Base-by-base conservation (phyloP, 495 filamentous ascomycete species). In the Hypoxylon fuscum region DNA sequence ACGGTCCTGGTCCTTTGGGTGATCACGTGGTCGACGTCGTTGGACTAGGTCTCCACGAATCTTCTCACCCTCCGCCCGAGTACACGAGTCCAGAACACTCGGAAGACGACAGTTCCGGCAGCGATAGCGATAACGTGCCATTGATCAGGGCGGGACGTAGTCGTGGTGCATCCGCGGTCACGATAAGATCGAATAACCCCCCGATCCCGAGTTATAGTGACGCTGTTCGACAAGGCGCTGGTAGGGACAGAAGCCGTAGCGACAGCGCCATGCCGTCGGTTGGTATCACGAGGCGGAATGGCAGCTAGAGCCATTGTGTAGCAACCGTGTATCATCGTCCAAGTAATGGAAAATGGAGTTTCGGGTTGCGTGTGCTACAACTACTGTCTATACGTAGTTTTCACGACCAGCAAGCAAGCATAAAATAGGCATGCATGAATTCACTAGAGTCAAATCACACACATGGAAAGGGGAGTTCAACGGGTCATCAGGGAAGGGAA, bases 201-300 rank as follows among this genome's bases (percentile, higher is more conserved):
- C 83, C 83, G 2, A 85, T 87, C 55, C 88, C 88, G 7, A 90
- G 85, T 64, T 90, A 90, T 55, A 86, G 83, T 66, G 87, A 88
- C 55, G 85, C 87, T 12, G 80, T 88, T 42, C 73, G 71, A 46
- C 77, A 81, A 62, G 79, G 79, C 32, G 77, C 79, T 32, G 77
- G 78, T 51, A 72, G 77, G 47, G 76, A 80, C 40, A 74, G 79
- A 64, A 81, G 67, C 48, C 69, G 64, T 12, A 72, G 79, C 52
- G 73, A 74, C 34, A 80, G 75, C 57, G 60, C 68, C 2, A 68
- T 71, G 59, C 65, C 63, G 4, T 40, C 15, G 2, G 1, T 7
- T 20, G 37, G 37, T 15, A 40, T 40, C 17, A 7, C 37, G 43
- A 68, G 51, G 42, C 38, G 42, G 42, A 46, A 58, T 45, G 62